phyloP scores from a whole-genome alignment of 2,329 filamentous ascomycete genomes.

The Hypoxylon sp. region DNA sequence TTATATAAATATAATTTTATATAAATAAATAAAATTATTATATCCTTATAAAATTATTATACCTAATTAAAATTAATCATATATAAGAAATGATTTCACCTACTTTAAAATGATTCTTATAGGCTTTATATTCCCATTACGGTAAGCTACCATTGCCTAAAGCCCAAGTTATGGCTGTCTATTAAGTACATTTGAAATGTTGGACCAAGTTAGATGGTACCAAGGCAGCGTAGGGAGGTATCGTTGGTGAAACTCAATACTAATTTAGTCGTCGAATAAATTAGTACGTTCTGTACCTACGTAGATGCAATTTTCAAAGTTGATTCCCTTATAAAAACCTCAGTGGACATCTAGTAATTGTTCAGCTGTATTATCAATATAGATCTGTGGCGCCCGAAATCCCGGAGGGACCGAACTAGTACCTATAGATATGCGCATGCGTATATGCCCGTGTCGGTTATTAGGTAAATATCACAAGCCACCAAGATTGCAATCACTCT shows the following conservation, averaged over 20 bases:
- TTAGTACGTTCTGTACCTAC: background rate
- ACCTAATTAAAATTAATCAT: too few species aligned
- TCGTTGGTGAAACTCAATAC: background rate
- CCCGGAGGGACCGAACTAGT: background rate
- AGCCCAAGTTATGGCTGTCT: background rate
- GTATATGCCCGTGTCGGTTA: background rate
- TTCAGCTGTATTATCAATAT: background rate
- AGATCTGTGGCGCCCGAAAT: background rate
- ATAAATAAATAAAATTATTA: too few species aligned
- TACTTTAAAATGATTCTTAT: too few species aligned
- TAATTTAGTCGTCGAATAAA: background rate
- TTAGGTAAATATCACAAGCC: background rate
- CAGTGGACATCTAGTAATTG: background rate
- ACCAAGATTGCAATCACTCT: background rate
- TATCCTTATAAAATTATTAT: too few species aligned
- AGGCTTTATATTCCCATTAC: too few species aligned
- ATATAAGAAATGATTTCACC: too few species aligned
- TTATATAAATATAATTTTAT: too few species aligned
- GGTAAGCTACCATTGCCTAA: background rate
- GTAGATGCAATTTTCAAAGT: background rate
- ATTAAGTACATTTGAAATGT: background rate
- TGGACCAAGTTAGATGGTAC: background rate
- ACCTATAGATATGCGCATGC: background rate
- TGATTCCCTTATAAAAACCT: background rate
- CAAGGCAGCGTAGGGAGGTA: background rate